phyloP scores from a whole-genome alignment of 2,329 filamentous ascomycete genomes.

The Zarea fungicola region DNA sequence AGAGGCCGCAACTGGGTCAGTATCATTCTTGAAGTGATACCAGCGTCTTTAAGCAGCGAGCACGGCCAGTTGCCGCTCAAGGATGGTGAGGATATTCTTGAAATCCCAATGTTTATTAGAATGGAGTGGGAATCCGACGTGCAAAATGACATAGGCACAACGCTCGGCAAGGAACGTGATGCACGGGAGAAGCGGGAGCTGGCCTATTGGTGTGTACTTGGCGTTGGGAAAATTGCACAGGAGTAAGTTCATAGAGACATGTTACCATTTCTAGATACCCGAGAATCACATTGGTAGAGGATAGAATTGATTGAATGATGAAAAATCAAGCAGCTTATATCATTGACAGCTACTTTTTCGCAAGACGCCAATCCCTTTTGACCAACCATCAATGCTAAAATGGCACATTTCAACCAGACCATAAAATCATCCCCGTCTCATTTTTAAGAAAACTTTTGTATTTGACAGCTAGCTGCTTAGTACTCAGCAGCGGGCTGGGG shows the following conservation, averaged over 20 bases:
- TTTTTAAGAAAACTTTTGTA: conserved; percentile 7
- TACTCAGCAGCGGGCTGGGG: conserved; percentile 79
- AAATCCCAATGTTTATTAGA: conserved; percentile 91
- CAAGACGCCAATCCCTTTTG: conserved; percentile 47
- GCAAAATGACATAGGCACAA: conserved; percentile 57
- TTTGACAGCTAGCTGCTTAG: conserved; percentile 47
- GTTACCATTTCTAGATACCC: conserved; percentile 35
- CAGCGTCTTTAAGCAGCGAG: conserved; percentile 48
- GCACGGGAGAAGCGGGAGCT: conserved; percentile 77
- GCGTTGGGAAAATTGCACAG: conserved; percentile 71
- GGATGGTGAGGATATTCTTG: conserved; percentile 62
- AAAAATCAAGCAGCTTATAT: conserved; percentile 22
- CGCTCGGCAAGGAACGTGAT: conserved; percentile 49
- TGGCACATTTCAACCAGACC: conserved; percentile 23
- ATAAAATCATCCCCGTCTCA: conserved; percentile 20
- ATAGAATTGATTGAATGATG: not conserved
- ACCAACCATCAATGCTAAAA: conserved; percentile 33
- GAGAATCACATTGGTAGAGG: conserved; percentile 14
- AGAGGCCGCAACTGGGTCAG: conserved; percentile 90
- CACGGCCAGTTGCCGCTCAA: conserved; percentile 42
- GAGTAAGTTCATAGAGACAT: conserved; percentile 23
- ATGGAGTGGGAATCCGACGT: conserved; percentile 82
- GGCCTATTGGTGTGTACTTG: conserved; percentile 93
- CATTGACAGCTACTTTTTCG: conserved; percentile 43
- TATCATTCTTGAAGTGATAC: conserved; percentile 84